Percentiles rank a stretch among this genome's conserved stretches.
phyloP scores from a whole-genome alignment of 2,329 filamentous ascomycete species.

The Exophiala sideris region DNA sequence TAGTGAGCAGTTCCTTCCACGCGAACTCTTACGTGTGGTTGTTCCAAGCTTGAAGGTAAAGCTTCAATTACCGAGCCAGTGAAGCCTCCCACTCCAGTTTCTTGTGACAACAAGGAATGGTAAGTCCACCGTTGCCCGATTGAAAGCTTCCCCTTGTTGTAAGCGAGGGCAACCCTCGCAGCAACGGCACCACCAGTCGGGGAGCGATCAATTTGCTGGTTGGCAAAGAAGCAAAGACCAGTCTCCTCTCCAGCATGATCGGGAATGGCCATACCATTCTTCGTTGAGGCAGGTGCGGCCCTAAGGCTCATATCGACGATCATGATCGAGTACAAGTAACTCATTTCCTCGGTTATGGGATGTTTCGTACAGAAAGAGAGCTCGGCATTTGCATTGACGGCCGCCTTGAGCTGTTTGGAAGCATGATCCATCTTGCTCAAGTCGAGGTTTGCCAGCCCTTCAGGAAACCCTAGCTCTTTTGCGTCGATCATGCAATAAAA shows the following conservation, averaged over 20 bases:
- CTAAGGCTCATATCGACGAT: constrained; percentile 31
- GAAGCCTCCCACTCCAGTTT: constrained; percentile 28
- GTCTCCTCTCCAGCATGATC: constrained; percentile 35
- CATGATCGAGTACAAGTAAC: constrained; percentile 42
- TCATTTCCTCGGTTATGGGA: too few relatives aligned
- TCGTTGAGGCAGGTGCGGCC: too few relatives aligned
- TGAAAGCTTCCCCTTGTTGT: constrained; percentile 31
- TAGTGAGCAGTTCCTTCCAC: constrained; percentile 37
- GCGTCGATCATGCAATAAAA: constrained; percentile 43
- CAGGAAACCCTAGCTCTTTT: constrained; percentile 39
- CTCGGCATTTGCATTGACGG: constrained; percentile 25
- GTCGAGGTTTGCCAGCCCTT: constrained; percentile 28
- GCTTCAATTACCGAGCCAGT: constrained; percentile 15
- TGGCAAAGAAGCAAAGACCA: constrained; percentile 45
- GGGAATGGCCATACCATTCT: too few relatives aligned
- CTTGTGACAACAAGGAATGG: constrained; percentile 37
- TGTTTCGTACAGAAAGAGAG: constrained; percentile 26
- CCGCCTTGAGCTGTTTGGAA: constrained; percentile 35
- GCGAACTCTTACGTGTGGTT: constrained; percentile 27
- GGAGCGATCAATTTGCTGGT: constrained; percentile 48
- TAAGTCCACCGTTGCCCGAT: constrained; percentile 33
- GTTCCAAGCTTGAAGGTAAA: not conserved
- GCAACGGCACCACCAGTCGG: constrained; percentile 39
- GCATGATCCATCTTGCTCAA: constrained; percentile 33
- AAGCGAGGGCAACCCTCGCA: constrained; percentile 37